phyloP scores from a whole-genome alignment of 169 alveolate genomes.

The Cryptosporidium bovis region DNA sequence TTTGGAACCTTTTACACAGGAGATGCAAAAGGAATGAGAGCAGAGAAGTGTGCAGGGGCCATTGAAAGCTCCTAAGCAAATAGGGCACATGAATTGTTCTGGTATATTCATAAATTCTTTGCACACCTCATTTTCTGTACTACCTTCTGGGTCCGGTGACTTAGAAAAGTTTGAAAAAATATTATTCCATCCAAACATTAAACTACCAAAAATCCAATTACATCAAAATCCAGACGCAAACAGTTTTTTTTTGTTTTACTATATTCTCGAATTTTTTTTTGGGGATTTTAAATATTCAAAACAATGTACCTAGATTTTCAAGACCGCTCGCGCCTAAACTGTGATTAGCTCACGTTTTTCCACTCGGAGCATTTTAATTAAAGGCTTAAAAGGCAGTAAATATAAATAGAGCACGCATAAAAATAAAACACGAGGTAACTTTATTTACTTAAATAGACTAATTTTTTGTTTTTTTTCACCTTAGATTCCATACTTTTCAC shows the following conservation, averaged over 20 bases:
- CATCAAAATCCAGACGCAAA: slow-evolving; percentile 28
- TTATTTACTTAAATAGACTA: too few relatives aligned
- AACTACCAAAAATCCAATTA: slow-evolving; percentile 14
- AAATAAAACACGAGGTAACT: too few relatives aligned
- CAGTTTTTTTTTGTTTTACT: not conserved
- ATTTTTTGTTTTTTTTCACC: too few relatives aligned
- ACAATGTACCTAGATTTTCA: slow-evolving; percentile 48
- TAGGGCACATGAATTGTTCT: slow-evolving; percentile 71
- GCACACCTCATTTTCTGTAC: slow-evolving; percentile 10
- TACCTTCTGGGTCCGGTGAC: slow-evolving; percentile 9
- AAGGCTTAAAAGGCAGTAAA: not conserved
- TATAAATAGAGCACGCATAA: too few relatives aligned
- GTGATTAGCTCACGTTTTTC: slow-evolving; percentile 4
- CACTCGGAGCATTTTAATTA: not conserved
- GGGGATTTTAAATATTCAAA: slow-evolving; percentile 19
- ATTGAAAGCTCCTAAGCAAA: slow-evolving; percentile 66
- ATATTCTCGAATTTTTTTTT: not conserved
- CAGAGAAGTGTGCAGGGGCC: slow-evolving; percentile 71
- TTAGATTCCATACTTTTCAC: too few relatives aligned
- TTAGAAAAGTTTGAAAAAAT: slow-evolving; percentile 45
- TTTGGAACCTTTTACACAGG: slow-evolving; percentile 55
- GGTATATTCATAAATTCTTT: slow-evolving; percentile 70
- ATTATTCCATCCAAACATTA: slow-evolving; percentile 58
- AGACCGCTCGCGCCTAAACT: slow-evolving; percentile 54
- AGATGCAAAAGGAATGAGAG: slow-evolving; percentile 48